These are phyloP conservation scores for Apiospora marii DNA, from an alignment of 2,329 filamentous ascomycete genomes.

Conservation along the genomic window DNA sequence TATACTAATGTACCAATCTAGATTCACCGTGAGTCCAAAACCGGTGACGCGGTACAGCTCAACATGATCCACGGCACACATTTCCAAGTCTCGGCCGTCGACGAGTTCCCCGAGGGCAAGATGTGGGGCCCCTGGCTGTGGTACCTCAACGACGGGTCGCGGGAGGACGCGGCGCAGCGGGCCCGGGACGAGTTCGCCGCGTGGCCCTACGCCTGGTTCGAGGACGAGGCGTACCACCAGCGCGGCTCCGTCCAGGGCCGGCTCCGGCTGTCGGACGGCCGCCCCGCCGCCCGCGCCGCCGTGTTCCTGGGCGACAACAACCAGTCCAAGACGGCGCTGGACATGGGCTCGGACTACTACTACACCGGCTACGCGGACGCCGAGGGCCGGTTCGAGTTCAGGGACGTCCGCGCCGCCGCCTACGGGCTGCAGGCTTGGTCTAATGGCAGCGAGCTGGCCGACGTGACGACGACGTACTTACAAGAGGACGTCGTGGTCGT, in stretches of 20 bases:
- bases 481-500: slow-evolving; percentile 50
- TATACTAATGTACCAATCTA: slow-evolving; percentile 7
- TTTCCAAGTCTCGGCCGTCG: slow-evolving; percentile 47
- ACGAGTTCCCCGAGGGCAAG: slow-evolving; percentile 49
- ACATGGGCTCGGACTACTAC: slow-evolving; percentile 57
- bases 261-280: slow-evolving; percentile 55
- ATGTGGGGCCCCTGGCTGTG: slow-evolving; percentile 54
- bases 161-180: slow-evolving; percentile 49
- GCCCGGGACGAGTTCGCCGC: slow-evolving; percentile 49
- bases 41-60: slow-evolving; percentile 59
- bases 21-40: slow-evolving; percentile 56
- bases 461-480: slow-evolving; percentile 54
- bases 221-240: slow-evolving; percentile 54
- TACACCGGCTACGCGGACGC: slow-evolving; percentile 55
- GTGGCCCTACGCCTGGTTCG: slow-evolving; percentile 60
- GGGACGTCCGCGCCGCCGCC: slow-evolving; percentile 50
- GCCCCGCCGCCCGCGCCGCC: slow-evolving; percentile 55
- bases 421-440: slow-evolving; percentile 60
- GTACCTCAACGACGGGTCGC: slow-evolving; percentile 57
- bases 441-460: slow-evolving; percentile 51
- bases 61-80: slow-evolving; percentile 64
- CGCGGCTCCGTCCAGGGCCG: slow-evolving; percentile 54
- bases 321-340: slow-evolving; percentile 52
- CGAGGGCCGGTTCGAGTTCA: slow-evolving; percentile 52
- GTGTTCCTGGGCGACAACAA: slow-evolving; percentile 59